These are phyloP conservation scores for Talaromyces adpressus DNA, from an alignment of 495 filamentous ascomycete genomes.

Conservation along the genomic window DNA sequence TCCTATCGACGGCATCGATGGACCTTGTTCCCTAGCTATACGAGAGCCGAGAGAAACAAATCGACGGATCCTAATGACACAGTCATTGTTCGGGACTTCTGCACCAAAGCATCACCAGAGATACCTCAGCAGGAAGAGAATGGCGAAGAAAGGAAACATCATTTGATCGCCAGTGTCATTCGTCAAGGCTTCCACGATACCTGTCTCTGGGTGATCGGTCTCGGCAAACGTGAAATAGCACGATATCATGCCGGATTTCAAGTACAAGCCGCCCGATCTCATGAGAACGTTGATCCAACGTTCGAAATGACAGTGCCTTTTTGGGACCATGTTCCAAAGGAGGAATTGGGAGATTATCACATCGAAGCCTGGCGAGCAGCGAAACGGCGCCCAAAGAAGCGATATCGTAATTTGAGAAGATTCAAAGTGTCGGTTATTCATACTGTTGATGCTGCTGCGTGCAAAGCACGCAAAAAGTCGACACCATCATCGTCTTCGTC, in stretches of 20 bases:
- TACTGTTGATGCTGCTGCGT: background rate
- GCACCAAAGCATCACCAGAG: constrained; percentile 6
- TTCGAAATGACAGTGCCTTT: background rate
- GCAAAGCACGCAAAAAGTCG: background rate
- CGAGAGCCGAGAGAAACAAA: constrained; percentile 8
- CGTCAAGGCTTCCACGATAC: constrained; percentile 6
- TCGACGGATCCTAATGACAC: constrained; percentile 8
- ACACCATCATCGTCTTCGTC: background rate
- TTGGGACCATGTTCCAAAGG: constrained; percentile 4
- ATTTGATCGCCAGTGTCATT: background rate
- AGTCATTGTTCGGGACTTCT: constrained; percentile 16
- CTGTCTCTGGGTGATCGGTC: constrained; percentile 4
- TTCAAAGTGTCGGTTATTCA: background rate
- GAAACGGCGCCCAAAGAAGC: background rate
- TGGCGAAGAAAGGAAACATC: background rate
- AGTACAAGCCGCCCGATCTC: background rate
- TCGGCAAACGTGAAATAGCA: constrained; percentile 4
- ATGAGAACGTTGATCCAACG: background rate
- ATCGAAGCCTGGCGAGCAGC: constrained; percentile 6
- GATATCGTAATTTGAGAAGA: background rate
- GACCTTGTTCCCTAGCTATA: constrained; percentile 15
- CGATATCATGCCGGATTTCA: constrained; percentile 6
- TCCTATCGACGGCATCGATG: background rate
- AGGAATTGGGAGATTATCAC: constrained; percentile 5
- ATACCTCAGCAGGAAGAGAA: background rate